Base-by-base conservation (phyloP, 129 eudicot species). In the Escallonia rubra region DNA sequence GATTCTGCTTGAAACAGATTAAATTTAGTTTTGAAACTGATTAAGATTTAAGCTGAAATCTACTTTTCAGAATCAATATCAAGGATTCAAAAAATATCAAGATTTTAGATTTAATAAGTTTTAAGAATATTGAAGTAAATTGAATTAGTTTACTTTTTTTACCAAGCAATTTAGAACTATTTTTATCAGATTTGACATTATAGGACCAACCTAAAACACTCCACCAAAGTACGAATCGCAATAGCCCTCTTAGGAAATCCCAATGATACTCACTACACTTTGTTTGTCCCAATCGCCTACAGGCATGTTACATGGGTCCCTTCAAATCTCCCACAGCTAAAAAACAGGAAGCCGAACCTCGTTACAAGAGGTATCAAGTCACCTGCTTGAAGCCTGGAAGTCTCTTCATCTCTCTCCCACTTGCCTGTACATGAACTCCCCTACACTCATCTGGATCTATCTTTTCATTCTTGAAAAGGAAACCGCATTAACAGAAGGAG, bases 291-390 rank as follows among this genome's bases (percentile, higher is more conserved):
- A 15, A 56, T 4, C 40, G 39, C 42, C 1, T 14, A 40, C 14
- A 4, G 49, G 34, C 9, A 45, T 11, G 16, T 38, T 43, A 10
- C 38, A 52, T 67, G 77, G 89, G 78, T 56, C 89, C 89, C 83
- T 64, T 38, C 57, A 57, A 78, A 80, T 84, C 81, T 73, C 72
- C 81, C 15, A 57, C 42, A 9, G 16, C 0, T 73, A 12, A 64
- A 49, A 54, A 44, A 51, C 61, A 74, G 56, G 67, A 67, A 43
- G 59, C 11, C 43, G 5, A 60, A 16, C 76, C 59, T 60, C 10
- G 4, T 50, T 61, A 11, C 61, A 15, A 16, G 45, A 55, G 52
- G 42, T 16, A 15, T 13, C 10, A 15, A 59, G 43, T 15, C 44
- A 69, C 46, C 38, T 3, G 41, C 59, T 72, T 54, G 74, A 69